These are phyloP conservation scores for Trichoderma breve DNA, from an alignment of 2,329 filamentous ascomycete species.

Conservation along the genomic window DNA sequence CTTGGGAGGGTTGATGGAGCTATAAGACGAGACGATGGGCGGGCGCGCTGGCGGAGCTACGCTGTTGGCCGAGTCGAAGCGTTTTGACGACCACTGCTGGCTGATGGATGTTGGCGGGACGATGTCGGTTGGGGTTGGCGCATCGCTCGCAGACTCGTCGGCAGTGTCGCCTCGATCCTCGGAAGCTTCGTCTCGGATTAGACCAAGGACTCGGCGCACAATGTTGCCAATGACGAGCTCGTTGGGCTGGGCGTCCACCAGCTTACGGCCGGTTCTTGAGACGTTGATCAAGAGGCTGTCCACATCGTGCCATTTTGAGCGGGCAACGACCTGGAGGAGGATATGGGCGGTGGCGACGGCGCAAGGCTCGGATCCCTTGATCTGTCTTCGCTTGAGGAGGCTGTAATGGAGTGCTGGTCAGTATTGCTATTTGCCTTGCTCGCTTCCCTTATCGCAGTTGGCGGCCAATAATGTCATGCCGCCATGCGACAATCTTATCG, in stretches of 20 bases:
- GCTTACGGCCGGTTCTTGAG: slow-evolving; percentile 70
- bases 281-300: slow-evolving; percentile 77
- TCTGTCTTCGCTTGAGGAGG: slow-evolving; percentile 86
- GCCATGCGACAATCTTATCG: slow-evolving; percentile 6
- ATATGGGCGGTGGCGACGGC: slow-evolving; percentile 89
- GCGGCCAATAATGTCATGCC: neutral
- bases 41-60: slow-evolving; percentile 47
- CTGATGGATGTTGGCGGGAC: slow-evolving; percentile 29
- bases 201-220: slow-evolving; percentile 80
- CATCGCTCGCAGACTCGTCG: slow-evolving; percentile 59
- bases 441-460: neutral
- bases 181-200: slow-evolving; percentile 88
- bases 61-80: slow-evolving; percentile 23
- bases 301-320: slow-evolving; percentile 74
- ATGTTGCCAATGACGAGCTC: slow-evolving; percentile 95
- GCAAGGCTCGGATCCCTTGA: slow-evolving; percentile 81
- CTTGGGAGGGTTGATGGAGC: slow-evolving; percentile 64
- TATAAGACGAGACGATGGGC: slow-evolving; percentile 59
- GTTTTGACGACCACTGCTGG: slow-evolving; percentile 35
- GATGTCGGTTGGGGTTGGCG: slow-evolving; percentile 42
- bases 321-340: slow-evolving; percentile 80
- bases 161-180: slow-evolving; percentile 67
- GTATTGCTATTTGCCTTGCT: neutral
- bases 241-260: slow-evolving; percentile 80
- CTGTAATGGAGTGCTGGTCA: slow-evolving; percentile 42